Conservation (phyloP, 2,329 filamentous ascomycete species). For the Fusarium virguliforme region DNA sequence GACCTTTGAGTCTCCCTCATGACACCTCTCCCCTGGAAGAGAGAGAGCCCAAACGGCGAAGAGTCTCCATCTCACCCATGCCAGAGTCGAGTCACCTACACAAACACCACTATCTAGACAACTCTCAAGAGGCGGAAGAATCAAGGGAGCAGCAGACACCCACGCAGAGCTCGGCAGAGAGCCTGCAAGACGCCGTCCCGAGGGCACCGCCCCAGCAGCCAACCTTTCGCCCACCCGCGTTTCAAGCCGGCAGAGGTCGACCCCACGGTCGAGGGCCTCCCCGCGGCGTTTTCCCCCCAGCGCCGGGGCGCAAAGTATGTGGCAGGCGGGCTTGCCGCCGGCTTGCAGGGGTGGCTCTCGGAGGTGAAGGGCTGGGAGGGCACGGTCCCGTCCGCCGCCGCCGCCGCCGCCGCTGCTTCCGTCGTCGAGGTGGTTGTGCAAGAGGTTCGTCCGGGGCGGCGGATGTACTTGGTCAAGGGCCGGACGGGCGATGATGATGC, state of each 20-base stretch:
- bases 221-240: constrained; percentile 58
- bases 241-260: constrained; percentile 57
- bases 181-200: constrained; percentile 29
- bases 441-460: constrained; percentile 52
- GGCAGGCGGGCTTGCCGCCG: constrained; percentile 58
- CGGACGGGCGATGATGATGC: constrained; percentile 9
- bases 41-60: constrained; percentile 51
- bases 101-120: constrained; percentile 11
- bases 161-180: constrained; percentile 32
- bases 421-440: constrained; percentile 52
- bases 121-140: constrained; percentile 6
- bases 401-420: constrained; percentile 32
- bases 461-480: constrained; percentile 57
- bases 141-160: constrained; percentile 19
- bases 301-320: constrained; percentile 57
- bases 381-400: constrained; percentile 27
- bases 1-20: constrained; percentile 13
- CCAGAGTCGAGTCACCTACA: constrained; percentile 30
- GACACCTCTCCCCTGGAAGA: constrained; percentile 32
- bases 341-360: constrained; percentile 61
- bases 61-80: constrained; percentile 51
- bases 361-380: constrained; percentile 58
- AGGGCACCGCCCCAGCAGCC: constrained; percentile 54
- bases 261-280: constrained; percentile 42
- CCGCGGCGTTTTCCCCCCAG: constrained; percentile 57